These are phyloP conservation scores for Elongisporangium anandrum DNA, from an alignment of 352 stramenopile genomes.

Conservation along the genomic window DNA sequence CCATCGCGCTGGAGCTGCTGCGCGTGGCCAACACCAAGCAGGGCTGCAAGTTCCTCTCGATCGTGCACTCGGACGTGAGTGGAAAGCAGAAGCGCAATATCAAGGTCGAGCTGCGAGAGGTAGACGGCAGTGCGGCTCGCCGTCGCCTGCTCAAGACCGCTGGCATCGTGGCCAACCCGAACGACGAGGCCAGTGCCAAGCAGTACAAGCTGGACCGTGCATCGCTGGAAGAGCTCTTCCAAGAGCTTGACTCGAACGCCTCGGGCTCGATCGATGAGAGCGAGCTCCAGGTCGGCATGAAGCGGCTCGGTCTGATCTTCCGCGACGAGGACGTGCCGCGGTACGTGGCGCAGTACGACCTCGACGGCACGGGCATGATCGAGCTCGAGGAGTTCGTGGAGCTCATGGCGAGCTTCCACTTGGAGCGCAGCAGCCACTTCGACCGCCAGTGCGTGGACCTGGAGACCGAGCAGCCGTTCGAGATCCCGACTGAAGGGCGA, in stretches of 20 bases:
- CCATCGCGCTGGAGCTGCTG: slow-evolving; percentile 65
- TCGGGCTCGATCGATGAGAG: slow-evolving; percentile 64
- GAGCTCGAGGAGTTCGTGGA: slow-evolving; percentile 79
- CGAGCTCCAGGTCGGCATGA: slow-evolving; percentile 52
- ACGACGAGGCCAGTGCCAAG: slow-evolving; percentile 27
- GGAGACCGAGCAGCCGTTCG: slow-evolving; percentile 48
- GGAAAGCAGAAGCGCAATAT: slow-evolving; percentile 51
- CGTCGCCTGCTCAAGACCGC: slow-evolving; percentile 61
- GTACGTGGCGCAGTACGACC: slow-evolving; percentile 66
- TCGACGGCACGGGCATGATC: slow-evolving; percentile 66
- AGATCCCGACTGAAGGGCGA: slow-evolving; percentile 55
- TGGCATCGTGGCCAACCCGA: slow-evolving; percentile 47
- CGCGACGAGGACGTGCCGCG: slow-evolving; percentile 62
- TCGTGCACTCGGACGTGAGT: slow-evolving; percentile 33
- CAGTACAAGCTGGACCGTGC: slow-evolving; percentile 34
- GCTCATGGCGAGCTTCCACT: slow-evolving; percentile 65
- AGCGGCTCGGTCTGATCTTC: slow-evolving; percentile 37
- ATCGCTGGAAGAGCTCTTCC: slow-evolving; percentile 52
- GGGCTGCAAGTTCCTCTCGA: slow-evolving; percentile 80
- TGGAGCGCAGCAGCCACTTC: slow-evolving; percentile 35
- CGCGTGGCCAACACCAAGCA: slow-evolving; percentile 70
- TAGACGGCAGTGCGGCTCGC: slow-evolving; percentile 29
- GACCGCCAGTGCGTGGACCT: slow-evolving; percentile 55
- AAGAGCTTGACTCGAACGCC: slow-evolving; percentile 57
- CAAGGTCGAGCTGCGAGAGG: slow-evolving; percentile 58